phyloP scores from a whole-genome alignment of 345 rosid species.

The Eucalyptus brandiana region DNA sequence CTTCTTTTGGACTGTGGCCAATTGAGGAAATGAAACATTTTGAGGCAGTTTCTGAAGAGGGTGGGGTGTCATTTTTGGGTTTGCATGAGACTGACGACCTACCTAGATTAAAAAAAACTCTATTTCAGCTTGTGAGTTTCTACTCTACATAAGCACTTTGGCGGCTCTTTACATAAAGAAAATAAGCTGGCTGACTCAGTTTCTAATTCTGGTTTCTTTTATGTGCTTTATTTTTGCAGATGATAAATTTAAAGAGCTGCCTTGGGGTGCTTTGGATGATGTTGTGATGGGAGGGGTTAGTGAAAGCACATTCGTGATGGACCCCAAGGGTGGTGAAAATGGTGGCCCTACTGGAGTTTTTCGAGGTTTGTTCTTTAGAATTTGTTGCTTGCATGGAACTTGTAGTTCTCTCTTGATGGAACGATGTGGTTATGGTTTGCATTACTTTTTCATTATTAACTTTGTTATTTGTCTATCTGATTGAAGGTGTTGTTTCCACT shows the following conservation, averaged over 20 bases:
- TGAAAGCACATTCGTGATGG: slow-evolving; percentile 60
- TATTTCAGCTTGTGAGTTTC: background rate
- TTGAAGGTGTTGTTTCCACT: slow-evolving; percentile 73
- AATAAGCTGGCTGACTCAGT: background rate
- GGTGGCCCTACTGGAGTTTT: slow-evolving; percentile 67
- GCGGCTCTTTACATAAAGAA: background rate
- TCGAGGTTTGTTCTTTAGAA: slow-evolving; percentile 38
- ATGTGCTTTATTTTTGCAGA: slow-evolving; percentile 16
- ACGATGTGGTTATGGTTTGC: background rate
- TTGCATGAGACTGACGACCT: background rate
- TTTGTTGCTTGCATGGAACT: background rate
- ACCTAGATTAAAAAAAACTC: background rate
- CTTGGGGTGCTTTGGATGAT: slow-evolving; percentile 97
- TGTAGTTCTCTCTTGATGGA: background rate
- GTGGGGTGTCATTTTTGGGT: background rate
- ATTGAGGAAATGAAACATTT: background rate
- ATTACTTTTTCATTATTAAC: background rate
- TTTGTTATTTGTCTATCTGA: background rate
- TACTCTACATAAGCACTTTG: background rate
- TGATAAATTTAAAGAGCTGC: slow-evolving; percentile 53
- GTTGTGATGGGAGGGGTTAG: slow-evolving; percentile 99
- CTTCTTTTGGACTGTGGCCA: background rate
- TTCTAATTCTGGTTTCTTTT: background rate
- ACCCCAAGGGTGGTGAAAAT: slow-evolving; percentile 59
- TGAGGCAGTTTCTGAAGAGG: background rate